Base-by-base conservation (phyloP, 768 basidiomycete genomes). In the Tricholoma furcatifolium region DNA sequence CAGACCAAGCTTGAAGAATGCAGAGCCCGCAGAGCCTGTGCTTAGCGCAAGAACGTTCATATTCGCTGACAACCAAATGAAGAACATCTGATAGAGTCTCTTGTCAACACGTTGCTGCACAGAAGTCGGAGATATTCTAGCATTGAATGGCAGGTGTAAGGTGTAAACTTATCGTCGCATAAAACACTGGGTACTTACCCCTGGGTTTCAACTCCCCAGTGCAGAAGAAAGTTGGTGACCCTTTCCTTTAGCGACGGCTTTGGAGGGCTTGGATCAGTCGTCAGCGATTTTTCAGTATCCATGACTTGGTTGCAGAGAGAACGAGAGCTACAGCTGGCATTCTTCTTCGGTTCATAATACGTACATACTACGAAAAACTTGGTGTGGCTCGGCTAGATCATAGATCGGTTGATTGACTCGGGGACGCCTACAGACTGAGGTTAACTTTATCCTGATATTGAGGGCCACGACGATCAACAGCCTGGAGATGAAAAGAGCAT, bases 61-160 rank as follows among this genome's bases (percentile, higher is more conserved):
- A 62, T 85, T 87, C 49, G 80, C 76, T 7, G 86, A 82, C 60
- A 87, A 84, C 87, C 86, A 88, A 4, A 87, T 73, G 60, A 84
- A 84, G 70, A 87, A 87, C 59, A 86, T 67, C 54, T 87, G 84
- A 60, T 79, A 80, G 46, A 81, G 76, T 42, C 79, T 77, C n/a
- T 70, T 77, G 59, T 87, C 85, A 8, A 61, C 74, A 42, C 85
- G 77, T 39, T 79, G 69, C 23, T 77, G 76, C 2, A 65, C 58
- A 1, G 77, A 64, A 1, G 81, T 77, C 3, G 86, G 86, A 17
- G 76, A 65, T 20, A 81, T 85, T 0, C 85, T 83, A 42, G 10
- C n/a, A 47, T 31, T 17, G n/a, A 6, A 12, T 20, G 12, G 31
- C 32, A 34, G 35, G 36, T 43, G 10, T 18, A 21, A 42, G 17